Percentiles rank a stretch among this genome's conserved stretches.
Conservation (phyloP, 768 basidiomycete genomes). For the Pisolithus microcarpus region DNA sequence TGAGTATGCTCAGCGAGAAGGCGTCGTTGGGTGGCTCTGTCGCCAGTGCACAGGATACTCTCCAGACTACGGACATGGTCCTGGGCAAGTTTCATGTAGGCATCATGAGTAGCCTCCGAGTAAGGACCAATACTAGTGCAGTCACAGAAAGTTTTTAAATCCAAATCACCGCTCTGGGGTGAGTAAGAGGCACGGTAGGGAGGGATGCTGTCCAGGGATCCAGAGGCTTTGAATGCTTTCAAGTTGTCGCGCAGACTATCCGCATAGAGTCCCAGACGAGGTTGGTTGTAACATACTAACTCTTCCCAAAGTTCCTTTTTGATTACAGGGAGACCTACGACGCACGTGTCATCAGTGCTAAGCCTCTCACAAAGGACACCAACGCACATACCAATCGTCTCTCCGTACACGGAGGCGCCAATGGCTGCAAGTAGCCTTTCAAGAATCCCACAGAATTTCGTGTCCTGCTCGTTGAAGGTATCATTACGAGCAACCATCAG, state of each 20-base stretch:
- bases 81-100: neutral
- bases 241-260: neutral
- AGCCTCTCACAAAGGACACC: neutral
- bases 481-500: constrained; percentile 1
- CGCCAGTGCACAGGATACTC: neutral
- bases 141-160: neutral
- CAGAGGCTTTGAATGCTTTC: neutral
- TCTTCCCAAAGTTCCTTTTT: neutral
- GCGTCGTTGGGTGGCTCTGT: neutral
- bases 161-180: neutral
- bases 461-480: neutral
- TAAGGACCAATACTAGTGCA: neutral
- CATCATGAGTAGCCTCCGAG: neutral
- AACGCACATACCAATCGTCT: neutral
- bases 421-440: neutral
- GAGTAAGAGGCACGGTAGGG: neutral
- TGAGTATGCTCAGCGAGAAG: constrained; percentile 2
- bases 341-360: neutral
- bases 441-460: neutral
- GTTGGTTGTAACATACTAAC: neutral
- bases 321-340: neutral
- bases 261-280: neutral
- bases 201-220: neutral
- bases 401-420: neutral
- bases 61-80: neutral